phyloP scores from a whole-genome alignment of 768 basidiomycete genomes.

The Rhodosporidiobolus odoratus region DNA sequence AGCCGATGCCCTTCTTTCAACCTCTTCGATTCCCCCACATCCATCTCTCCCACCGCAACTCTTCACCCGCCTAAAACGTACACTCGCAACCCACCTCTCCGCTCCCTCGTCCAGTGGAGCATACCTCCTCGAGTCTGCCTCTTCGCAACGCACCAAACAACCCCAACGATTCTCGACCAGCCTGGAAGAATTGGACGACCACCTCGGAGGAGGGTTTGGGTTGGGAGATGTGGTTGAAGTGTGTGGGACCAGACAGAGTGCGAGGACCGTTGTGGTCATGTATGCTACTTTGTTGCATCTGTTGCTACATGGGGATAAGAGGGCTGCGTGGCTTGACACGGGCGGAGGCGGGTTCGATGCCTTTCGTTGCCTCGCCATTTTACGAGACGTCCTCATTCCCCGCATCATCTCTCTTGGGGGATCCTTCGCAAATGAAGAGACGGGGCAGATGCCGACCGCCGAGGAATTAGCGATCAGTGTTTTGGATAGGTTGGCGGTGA shows the following conservation, averaged over 20 bases:
- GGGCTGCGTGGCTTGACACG: slow-evolving; percentile 23
- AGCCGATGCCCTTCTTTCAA: slow-evolving; percentile 5
- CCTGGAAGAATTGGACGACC: slow-evolving; percentile 10
- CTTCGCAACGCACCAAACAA: not conserved
- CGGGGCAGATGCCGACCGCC: not conserved
- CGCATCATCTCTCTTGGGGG: not conserved
- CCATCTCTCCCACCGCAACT: not conserved
- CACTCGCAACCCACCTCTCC: not conserved
- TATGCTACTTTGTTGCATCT: slow-evolving; percentile 10
- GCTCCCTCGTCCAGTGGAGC: not conserved
- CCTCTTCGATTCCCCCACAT: not conserved
- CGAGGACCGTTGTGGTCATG: slow-evolving; percentile 11
- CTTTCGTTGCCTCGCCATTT: slow-evolving; percentile 13
- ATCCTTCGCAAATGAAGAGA: not conserved
- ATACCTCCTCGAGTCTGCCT: not conserved
- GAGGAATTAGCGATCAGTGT: slow-evolving; percentile 16
- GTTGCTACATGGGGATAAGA: not conserved
- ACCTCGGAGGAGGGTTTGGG: slow-evolving; percentile 5
- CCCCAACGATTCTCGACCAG: not conserved
- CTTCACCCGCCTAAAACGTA: not conserved
- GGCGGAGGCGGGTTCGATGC: slow-evolving; percentile 20
- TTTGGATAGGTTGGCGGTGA: slow-evolving; percentile 19
- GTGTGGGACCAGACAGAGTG: not conserved
- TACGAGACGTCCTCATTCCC: slow-evolving; percentile 20
- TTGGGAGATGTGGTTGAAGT: slow-evolving; percentile 14